Percentiles rank a stretch among this genome's conserved stretches.
Conservation (phyloP, 129 eudicot genomes). For the Silybum marianum region DNA sequence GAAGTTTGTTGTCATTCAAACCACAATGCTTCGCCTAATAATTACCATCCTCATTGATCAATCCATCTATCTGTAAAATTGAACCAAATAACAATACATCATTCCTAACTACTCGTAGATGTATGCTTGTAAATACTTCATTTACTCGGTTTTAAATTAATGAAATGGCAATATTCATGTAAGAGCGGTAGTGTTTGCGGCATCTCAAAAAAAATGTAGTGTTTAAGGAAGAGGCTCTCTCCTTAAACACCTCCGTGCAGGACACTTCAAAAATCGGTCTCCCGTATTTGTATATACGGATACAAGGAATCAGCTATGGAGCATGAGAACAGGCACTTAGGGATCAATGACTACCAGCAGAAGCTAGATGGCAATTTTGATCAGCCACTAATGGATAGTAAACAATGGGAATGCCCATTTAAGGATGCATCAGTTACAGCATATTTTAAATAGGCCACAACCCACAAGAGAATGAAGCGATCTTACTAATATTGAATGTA, state of each 20-base stretch:
- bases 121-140: not conserved
- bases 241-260: not conserved
- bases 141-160: not conserved
- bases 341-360: not conserved
- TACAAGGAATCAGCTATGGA: not conserved
- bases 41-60: not conserved
- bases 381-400: not conserved
- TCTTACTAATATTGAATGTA: not conserved
- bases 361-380: not conserved
- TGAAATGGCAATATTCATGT: not conserved
- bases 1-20: not conserved
- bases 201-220: not conserved
- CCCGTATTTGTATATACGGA: not conserved
- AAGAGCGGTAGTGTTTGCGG: not conserved
- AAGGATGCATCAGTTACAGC: not conserved
- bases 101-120: not conserved
- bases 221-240: not conserved
- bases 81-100: not conserved
- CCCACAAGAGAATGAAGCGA: not conserved
- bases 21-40: not conserved
- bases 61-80: not conserved
- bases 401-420: not conserved
- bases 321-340: not conserved
- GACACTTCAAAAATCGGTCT: not conserved
- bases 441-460: not conserved